Base-by-base conservation (phyloP, 768 basidiomycete species). In the Collybia sordida region DNA sequence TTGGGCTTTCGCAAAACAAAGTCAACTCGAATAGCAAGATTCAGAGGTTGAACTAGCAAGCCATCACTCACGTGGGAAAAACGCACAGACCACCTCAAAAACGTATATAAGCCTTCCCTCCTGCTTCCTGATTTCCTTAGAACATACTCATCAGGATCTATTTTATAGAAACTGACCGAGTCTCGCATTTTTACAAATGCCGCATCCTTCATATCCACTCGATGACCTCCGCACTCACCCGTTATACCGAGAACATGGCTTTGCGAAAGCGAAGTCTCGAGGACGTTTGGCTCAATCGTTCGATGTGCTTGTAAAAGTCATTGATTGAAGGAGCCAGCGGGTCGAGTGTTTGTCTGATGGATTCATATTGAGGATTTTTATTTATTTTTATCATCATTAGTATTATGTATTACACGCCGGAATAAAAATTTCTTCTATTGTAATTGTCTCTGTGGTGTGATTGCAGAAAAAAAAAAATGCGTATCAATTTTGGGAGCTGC, bases 61-160 rank as follows among this genome's bases (percentile, higher is more conserved):
- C n/a, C n/a, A n/a, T n/a, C n/a, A n/a, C n/a, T n/a, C n/a, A n/a
- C 31, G 31, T 31, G 31, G 14, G 31, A 31, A 31, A 47, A 22
- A 25, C 64, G 66, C 66, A 68, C 64, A 56, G 66, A 62, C 77
- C 76, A 73, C 4, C 35, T 11, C 0, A 37, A 52, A 62, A 56
- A 4, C 1, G 9, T 69, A 71, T 71, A 76, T 65, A 76, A 56
- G 41, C 55, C 41, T 43, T 1, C 36, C 28, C 12, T n/a, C 6
- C 52, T 3, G 28, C 49, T 25, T 46, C 18, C 0, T 12, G 58
- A 59, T 61, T 67, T 70, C 77, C 57, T 67, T 53, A 79, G 80
- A 81, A 79, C 79, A 81, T 81, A 81, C 79, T 81, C 80, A 79
- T 77, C 80, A 81, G 79, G 80, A 81, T 81, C 80, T 81, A 79